These are phyloP conservation scores for Prunus armeniaca DNA, from an alignment of 306 rosid species.

Conservation along the genomic window DNA sequence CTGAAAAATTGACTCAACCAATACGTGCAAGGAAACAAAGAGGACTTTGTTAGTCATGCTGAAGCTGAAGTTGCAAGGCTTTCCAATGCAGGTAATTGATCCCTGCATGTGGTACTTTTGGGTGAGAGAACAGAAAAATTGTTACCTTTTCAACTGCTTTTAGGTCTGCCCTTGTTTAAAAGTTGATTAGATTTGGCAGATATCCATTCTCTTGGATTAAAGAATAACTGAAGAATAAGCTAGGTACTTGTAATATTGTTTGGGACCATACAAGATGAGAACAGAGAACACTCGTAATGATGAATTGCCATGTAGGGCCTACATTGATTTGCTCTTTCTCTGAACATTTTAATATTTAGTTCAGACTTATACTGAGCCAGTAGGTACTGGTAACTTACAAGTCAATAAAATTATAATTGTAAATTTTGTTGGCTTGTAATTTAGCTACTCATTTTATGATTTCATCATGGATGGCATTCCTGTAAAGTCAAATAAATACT, in stretches of 20 bases:
- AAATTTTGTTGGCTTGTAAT: not conserved
- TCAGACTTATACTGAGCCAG: not conserved
- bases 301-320: not conserved
- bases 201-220: not conserved
- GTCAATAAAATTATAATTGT: not conserved
- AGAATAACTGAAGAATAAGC: not conserved
- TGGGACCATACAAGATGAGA: not conserved
- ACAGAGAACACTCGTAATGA: not conserved
- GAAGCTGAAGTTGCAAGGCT: conserved; percentile 81
- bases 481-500: no score
- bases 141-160: not conserved
- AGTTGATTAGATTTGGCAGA: not conserved
- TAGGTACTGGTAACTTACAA: not conserved
- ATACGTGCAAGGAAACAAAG: conserved; percentile 83
- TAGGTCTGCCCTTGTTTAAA: not conserved
- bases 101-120: not conserved
- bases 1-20: conserved; percentile 71
- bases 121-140: not conserved
- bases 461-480: no score
- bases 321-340: not conserved
- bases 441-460: no score
- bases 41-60: conserved; percentile 61
- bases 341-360: not conserved
- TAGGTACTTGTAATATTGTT: not conserved
- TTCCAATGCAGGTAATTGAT: conserved; percentile 74